Evolutionary conservation across 257 asterid genomes (phyloP).

Genomic region (Phtheirospermum japonicum): DNA sequence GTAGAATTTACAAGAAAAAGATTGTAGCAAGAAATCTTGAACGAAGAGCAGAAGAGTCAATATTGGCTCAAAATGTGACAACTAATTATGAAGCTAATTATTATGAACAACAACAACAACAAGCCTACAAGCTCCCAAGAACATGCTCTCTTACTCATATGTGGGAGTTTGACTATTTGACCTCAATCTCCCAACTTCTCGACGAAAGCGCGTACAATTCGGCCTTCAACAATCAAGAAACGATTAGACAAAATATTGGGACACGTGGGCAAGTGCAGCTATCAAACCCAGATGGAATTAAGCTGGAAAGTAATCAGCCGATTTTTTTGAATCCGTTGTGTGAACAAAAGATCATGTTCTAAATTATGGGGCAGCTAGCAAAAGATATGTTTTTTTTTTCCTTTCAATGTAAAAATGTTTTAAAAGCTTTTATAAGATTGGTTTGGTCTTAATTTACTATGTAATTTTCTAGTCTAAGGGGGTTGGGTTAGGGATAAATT

Average conservation of each 20-base stretch:
- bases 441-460: no score
- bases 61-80: not conserved
- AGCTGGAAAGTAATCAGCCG: not conserved
- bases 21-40: constrained; percentile 32
- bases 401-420: no score
- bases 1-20: constrained; percentile 92
- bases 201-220: constrained; percentile 32
- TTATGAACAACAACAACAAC: constrained; percentile 33
- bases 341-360: no score
- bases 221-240: not conserved
- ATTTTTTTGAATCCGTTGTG: no score
- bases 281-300: not conserved
- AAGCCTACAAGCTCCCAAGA: constrained; percentile 53
- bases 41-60: constrained; percentile 39
- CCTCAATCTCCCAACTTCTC: constrained; percentile 57
- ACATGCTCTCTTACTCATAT: constrained; percentile 60
- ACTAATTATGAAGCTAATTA: not conserved
- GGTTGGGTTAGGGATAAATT: no score
- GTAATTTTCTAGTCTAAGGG: no score
- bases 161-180: constrained; percentile 67
- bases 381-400: no score
- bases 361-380: no score
- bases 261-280: not conserved
- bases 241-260: not conserved
- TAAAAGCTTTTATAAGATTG: no score